Conservation (phyloP, 208 protist species). For the Wallacemonas collosoma region DNA sequence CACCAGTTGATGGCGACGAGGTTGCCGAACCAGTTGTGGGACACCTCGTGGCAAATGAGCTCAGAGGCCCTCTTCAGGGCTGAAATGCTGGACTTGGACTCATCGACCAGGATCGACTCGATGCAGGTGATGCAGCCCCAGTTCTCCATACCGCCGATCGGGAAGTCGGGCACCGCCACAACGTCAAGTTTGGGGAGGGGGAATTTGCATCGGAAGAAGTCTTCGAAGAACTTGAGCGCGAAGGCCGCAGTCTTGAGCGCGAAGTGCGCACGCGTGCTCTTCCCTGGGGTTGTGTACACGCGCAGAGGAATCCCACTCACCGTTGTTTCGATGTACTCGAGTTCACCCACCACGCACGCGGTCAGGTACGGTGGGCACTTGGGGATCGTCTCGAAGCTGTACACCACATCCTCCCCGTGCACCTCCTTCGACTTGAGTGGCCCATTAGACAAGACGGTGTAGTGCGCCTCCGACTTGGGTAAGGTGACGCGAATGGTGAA, state of each 20-base stretch:
- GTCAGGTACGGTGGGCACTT: conserved; percentile 97
- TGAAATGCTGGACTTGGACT: conserved; percentile 46
- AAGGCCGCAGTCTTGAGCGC: conserved; percentile 79
- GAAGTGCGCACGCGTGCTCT: conserved; percentile 67
- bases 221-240: conserved; percentile 83
- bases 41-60: conserved; percentile 96
- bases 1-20: conserved; percentile 99
- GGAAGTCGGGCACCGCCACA: conserved; percentile 96
- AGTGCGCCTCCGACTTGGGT: conserved; percentile 56
- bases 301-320: conserved; percentile 70
- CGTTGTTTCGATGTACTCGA: conserved; percentile 75
- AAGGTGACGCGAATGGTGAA: conserved; percentile 93
- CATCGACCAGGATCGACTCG: conserved; percentile 88
- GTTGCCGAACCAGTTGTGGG: conserved; percentile 98
- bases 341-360: conserved; percentile 94
- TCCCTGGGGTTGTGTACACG: conserved; percentile 78
- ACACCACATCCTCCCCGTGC: conserved; percentile 31
- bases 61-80: conserved; percentile 82
- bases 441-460: conserved; percentile 83
- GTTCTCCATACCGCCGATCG: conserved; percentile 98
- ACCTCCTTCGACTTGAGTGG: conserved; percentile 51
- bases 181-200: conserved; percentile 97
- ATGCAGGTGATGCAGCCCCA: conserved; percentile 95
- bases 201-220: conserved; percentile 91
- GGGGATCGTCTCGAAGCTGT: conserved; percentile 87